Evolutionary conservation across 2,329 filamentous ascomycete genomes (phyloP), one percentile per base, ranked within the genome.

Genomic region (Cladobotryum mycophilum): DNA sequence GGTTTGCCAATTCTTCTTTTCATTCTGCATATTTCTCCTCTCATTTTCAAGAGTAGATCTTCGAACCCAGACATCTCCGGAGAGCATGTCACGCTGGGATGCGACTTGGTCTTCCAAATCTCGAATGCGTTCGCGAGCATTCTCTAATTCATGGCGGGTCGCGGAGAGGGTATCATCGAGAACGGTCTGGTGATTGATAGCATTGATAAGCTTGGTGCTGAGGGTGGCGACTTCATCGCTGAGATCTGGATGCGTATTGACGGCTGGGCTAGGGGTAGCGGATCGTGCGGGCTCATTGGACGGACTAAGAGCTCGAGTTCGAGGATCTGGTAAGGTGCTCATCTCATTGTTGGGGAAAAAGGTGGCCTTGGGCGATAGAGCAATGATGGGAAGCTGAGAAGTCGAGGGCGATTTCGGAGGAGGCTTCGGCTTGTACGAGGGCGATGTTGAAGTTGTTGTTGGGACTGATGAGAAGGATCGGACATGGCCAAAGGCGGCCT

Each of bases 131-230:
- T 85, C 80, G 53, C 78, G 80, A 8, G 89, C 82, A 34, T 79
- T 68, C 49, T 95, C 89, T 43, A 97, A 74, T 64, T 97, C 90
- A 65, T 91, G 85, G 36, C 90, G 82, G 14, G 90, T 87, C 47
- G 83, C 84, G 45, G 89, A 86, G 15, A 99, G 76, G 11, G 83
- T 88, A 67, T 99, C 93, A 68, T 97, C 93, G 41, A 99, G 79
- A 18, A 81, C 85, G 7, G 91, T 96, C 69, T 96, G 91, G 67
- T 95, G 87, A 66, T 99, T 99, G 70, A 99, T 96, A 41, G 93
- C 92, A 64, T 93, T 92, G 60, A 99, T 92, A 56, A 99, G 82
- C 69, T 99, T 99, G 45, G 90, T 92, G 70, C 90, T 97, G 33
- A 99, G 76, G 6, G 88, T 84, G 7, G 92, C 88, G 25, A 99